These are phyloP conservation scores for Exophiala sp. DNA, from an alignment of 2,329 filamentous ascomycete genomes.

Conservation along the genomic window DNA sequence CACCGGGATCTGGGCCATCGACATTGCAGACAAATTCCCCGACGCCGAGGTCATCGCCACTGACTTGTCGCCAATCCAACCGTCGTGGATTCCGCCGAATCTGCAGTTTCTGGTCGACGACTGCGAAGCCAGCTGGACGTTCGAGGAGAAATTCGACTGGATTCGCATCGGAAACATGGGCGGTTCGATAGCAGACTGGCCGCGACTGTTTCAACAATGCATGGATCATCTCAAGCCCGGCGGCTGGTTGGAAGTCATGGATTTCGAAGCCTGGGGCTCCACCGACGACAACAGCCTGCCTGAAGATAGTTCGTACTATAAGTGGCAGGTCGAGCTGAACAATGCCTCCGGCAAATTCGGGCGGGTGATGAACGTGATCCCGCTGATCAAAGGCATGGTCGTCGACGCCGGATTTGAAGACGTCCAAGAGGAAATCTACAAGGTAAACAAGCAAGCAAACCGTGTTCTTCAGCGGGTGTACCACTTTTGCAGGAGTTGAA, in stretches of 20 bases:
- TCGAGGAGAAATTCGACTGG: constrained; percentile 36
- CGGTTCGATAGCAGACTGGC: constrained; percentile 35
- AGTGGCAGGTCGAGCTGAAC: constrained; percentile 21
- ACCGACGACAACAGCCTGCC: constrained; percentile 31
- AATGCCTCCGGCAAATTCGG: constrained; percentile 16
- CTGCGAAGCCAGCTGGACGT: constrained; percentile 39
- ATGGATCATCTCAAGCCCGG: constrained; percentile 30
- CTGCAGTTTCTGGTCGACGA: constrained; percentile 43
- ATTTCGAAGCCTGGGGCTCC: constrained; percentile 32
- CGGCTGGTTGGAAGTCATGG: constrained; percentile 32
- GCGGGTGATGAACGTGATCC: constrained; percentile 19
- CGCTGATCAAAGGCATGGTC: constrained; percentile 22
- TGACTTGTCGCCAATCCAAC: constrained; percentile 32
- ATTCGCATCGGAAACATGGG: constrained; percentile 37
- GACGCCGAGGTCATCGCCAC: constrained; percentile 30
- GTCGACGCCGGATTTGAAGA: constrained; percentile 29
- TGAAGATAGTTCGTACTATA: constrained; percentile 13
- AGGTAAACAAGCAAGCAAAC: constrained; percentile 16
- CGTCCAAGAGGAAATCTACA: constrained; percentile 28
- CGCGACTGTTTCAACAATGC: constrained; percentile 26
- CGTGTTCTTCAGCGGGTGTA: too few relatives aligned
- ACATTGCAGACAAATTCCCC: constrained; percentile 30
- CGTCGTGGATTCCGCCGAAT: constrained; percentile 39
- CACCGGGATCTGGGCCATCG: constrained; percentile 52
- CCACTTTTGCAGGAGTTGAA: too few relatives aligned